Base-by-base conservation (phyloP, 169 alveolate species). In the Plasmodium relictum region DNA sequence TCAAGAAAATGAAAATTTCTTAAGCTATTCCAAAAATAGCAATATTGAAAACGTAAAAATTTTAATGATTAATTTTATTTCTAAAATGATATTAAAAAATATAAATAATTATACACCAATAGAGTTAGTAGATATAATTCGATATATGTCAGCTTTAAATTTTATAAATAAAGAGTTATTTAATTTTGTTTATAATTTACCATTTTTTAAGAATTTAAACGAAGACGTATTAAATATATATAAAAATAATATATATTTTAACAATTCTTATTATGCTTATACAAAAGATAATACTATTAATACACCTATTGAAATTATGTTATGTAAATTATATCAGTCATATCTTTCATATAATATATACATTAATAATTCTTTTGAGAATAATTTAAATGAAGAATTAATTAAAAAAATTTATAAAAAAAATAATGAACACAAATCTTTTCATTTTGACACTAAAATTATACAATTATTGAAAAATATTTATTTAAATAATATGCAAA, bases 211-310 rank as follows among this genome's bases (percentile, higher is more conserved):
- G 66, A 83, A 45, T 56, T 37, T 83, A 45, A 83, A 83, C 14
- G 73, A 68, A 68, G 63, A 83, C 16, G 41, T 73, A 18, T 56
- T 83, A 71, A 71, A 68, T 6, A 24, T 66, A 52, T 83, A 83
- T 39, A 83, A 66, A 61, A 83, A 83, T 26, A 66, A 26, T 42
- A 24, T 83, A 7, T 83, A 83, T 45, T 83, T 83, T 48, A 83
- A 83, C 31, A 80, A 83, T 20, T 83, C 91, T 0, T 83, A 83
- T 68, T 83, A 83, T 83, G 91, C 91, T 3, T 83, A 83, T 56
- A 83, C 91, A 12, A 83, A 68, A 20, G 73, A 83, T 68, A 66
- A 72, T 52, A 83, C 54, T 45, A 59, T 83, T 20, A 83, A 68
- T 61, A 83, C 91, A 0, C 91, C 91, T n/a, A 56, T 83, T 7